Evolutionary conservation across 2,329 filamentous ascomycete genomes (phyloP), one percentile per base, ranked within the genome.

Genomic region (Neofusicoccum kwambonambiense): DNA sequence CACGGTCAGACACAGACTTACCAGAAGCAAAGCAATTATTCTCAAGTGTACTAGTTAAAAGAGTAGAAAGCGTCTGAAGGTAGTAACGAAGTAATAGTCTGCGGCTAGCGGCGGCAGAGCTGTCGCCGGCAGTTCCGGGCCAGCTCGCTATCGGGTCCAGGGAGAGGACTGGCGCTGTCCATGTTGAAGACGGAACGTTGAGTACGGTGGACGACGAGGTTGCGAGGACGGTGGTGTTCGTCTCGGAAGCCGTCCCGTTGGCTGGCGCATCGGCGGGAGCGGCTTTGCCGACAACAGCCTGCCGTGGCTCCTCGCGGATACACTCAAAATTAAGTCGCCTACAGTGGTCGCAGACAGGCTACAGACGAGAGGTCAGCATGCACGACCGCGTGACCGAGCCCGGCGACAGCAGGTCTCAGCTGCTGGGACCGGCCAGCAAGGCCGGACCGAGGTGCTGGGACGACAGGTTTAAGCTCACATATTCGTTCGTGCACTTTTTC

Each of bases 21-120:
- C 63, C 63, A 45, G 63, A 65, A 12, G 56, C 63, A 44, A 65
- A 65, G 17, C 63, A 65, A 39, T 65, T 65, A 34, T 65, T 65
- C 42, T 65, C 63, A 42, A 65, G 56, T 4, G 63, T 52, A 31
- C 44, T 65, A 6, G 63, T 65, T 19, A 65, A 39, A 52, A 65
- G 63, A 15, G 63, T 65, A 19, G 63, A 65, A 13, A 65, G 41
- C 2, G 63, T 65, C 54, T 65, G 63, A 17, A 65, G 54, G 34
- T 65, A 65, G 12, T 65, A 65, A 7, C 63, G 54, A n/a, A 65
- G 37, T 11, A 65, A 31, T 5, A 61, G 35, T 34, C 63, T 61
- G 11, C 63, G 44, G 45, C 50, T 65, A 22, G 56, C 42, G 11
- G 63, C 35, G 27, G 45, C 45, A 34, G 54, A 37, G 13, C 54